These are phyloP conservation scores for Leishmania tropica DNA, from an alignment of 208 protist species.

Conservation along the genomic window DNA sequence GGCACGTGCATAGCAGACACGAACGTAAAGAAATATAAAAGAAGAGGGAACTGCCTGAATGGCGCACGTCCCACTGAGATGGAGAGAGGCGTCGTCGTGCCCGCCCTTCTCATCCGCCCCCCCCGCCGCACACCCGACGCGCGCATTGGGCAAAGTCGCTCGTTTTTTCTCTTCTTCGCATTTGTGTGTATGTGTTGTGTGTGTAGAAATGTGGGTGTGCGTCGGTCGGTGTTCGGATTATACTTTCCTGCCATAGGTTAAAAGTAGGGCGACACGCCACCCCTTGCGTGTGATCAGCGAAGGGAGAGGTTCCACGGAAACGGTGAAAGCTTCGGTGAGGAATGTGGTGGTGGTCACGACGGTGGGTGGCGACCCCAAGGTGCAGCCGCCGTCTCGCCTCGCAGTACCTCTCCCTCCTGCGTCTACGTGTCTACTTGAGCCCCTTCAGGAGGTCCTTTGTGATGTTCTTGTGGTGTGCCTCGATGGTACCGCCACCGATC, in stretches of 20 bases:
- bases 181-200: background rate
- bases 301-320: background rate
- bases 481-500: conserved; percentile 82
- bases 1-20: background rate
- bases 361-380: background rate
- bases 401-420: background rate
- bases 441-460: conserved; percentile 64
- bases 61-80: background rate
- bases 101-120: background rate
- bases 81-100: background rate
- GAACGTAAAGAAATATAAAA: conserved; percentile 8
- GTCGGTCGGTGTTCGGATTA: background rate
- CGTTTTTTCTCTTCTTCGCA: background rate
- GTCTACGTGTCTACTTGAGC: background rate
- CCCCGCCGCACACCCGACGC: background rate
- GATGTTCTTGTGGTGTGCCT: conserved; percentile 89
- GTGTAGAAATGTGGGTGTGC: too few species aligned
- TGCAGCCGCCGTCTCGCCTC: background rate
- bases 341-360: background rate
- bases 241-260: background rate
- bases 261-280: background rate
- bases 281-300: background rate
- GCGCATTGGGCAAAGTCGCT: background rate
- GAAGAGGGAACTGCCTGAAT: background rate
- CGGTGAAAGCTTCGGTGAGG: background rate